Percentiles rank a stretch among this genome's conserved stretches.
These are phyloP conservation scores for Dimocarpus longan DNA, from an alignment of 345 rosid genomes.

Conservation along the genomic window DNA sequence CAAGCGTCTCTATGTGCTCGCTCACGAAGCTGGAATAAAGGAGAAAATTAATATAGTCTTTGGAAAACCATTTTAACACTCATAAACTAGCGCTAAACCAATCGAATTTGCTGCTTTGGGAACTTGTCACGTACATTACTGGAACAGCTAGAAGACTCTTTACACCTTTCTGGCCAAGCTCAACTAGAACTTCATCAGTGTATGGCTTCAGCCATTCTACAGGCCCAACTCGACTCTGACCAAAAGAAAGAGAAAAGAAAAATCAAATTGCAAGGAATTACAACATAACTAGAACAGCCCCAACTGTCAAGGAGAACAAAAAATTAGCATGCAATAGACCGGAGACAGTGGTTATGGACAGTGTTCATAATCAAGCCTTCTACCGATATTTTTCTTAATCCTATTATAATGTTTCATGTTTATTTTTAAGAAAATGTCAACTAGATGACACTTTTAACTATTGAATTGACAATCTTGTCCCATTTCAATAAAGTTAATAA, in stretches of 20 bases:
- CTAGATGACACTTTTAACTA: too few relatives aligned
- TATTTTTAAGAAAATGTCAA: too few relatives aligned
- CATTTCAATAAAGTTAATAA: too few relatives aligned
- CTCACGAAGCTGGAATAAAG: conserved; percentile 73
- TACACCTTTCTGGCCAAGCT: conserved; percentile 91
- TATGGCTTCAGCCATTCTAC: conserved; percentile 96
- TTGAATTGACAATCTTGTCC: too few relatives aligned
- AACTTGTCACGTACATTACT: conserved; percentile 56
- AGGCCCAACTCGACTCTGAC: conserved; percentile 97
- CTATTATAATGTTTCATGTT: too few relatives aligned
- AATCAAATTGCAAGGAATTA: not conserved
- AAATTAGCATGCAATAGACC: not conserved
- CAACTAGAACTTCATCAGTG: conserved; percentile 90
- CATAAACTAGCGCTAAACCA: not conserved
- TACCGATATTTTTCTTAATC: too few relatives aligned
- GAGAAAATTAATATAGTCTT: not conserved
- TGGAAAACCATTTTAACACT: not conserved
- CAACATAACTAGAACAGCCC: not conserved
- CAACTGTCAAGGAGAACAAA: not conserved
- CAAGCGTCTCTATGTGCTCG: conserved; percentile 94
- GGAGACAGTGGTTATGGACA: not conserved
- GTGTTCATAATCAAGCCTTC: not conserved
- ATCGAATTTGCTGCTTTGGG: not conserved
- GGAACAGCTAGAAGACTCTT: conserved; percentile 93
- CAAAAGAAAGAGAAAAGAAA: not conserved